These are phyloP conservation scores for Blepharisma stoltei DNA, from an alignment of 73 alveolate genomes.

Conservation along the genomic window DNA sequence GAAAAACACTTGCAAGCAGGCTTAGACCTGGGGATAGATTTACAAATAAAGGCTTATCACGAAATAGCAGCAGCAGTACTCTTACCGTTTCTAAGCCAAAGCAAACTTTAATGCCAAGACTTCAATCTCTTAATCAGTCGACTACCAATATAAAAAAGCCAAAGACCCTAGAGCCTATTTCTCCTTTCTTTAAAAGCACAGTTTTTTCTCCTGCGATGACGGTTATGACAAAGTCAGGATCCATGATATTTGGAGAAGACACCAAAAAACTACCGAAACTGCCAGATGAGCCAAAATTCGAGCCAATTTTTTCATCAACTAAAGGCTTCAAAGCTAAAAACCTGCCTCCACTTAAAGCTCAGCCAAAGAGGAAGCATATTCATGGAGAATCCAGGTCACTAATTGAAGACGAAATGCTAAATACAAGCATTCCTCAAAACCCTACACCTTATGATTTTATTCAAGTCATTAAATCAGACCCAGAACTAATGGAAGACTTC, in stretches of 20 bases:
- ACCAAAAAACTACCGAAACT: background rate
- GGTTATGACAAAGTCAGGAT: no score
- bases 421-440: conserved; percentile 5
- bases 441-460: conserved; percentile 80
- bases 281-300: background rate
- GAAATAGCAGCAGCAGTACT: background rate
- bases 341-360: background rate
- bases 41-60: background rate
- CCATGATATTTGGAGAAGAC: background rate
- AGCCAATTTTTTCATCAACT: background rate
- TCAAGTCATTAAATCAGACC: conserved; percentile 63
- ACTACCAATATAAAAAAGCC: background rate
- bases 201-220: background rate
- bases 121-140: background rate
- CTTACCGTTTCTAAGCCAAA: no score
- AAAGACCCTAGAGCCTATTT: background rate
- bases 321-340: background rate
- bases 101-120: background rate
- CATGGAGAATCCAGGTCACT: no score
- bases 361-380: background rate
- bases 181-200: background rate
- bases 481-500: conserved; percentile 72
- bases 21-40: background rate
- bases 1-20: background rate
- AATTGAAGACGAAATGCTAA: no score